These are phyloP conservation scores for Hebeloma cylindrosporum DNA, from an alignment of 768 basidiomycete species.

Conservation along the genomic window DNA sequence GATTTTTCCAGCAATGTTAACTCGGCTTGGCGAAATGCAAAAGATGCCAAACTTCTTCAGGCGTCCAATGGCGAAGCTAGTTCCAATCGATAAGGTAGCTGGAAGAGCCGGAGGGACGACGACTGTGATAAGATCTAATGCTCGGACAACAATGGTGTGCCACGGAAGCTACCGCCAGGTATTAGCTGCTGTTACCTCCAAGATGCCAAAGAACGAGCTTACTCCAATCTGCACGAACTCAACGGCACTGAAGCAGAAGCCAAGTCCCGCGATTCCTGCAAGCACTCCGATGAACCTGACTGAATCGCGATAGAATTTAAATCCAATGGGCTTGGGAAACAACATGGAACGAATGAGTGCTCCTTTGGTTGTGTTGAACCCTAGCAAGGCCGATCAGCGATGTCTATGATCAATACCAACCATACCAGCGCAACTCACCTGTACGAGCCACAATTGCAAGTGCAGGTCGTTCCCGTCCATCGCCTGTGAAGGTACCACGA, in stretches of 20 bases:
- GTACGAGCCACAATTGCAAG: conserved; percentile 85
- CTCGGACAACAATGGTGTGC: conserved; percentile 89
- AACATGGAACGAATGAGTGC: conserved; percentile 95
- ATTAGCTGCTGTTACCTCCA: conserved; percentile 2
- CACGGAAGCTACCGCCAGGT: conserved; percentile 62
- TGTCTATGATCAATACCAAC: background rate
- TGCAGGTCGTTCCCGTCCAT: conserved; percentile 59
- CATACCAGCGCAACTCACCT: conserved; percentile 44
- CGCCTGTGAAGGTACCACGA: conserved; percentile 56
- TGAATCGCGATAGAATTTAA: conserved; percentile 97
- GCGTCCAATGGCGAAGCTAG: conserved; percentile 89
- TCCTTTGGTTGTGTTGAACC: conserved; percentile 97
- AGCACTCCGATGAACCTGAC: conserved; percentile 90
- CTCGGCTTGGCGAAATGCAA: conserved; percentile 94
- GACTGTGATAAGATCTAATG: conserved; percentile 92
- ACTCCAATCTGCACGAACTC: conserved; percentile 92
- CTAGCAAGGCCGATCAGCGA: conserved; percentile 30
- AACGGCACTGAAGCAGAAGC: conserved; percentile 88
- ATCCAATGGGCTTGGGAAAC: conserved; percentile 97
- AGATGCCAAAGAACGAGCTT: conserved; percentile 25
- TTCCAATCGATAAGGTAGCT: conserved; percentile 95
- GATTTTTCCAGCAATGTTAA: conserved; percentile 94
- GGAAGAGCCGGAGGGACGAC: conserved; percentile 98
- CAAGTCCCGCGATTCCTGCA: conserved; percentile 85
- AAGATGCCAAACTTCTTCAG: conserved; percentile 87